A percentile compares a stretch with the other conserved stretches of the same genome.
These are phyloP conservation scores for Solanum piurae DNA, from an alignment of 257 asterid species.

Conservation along the genomic window DNA sequence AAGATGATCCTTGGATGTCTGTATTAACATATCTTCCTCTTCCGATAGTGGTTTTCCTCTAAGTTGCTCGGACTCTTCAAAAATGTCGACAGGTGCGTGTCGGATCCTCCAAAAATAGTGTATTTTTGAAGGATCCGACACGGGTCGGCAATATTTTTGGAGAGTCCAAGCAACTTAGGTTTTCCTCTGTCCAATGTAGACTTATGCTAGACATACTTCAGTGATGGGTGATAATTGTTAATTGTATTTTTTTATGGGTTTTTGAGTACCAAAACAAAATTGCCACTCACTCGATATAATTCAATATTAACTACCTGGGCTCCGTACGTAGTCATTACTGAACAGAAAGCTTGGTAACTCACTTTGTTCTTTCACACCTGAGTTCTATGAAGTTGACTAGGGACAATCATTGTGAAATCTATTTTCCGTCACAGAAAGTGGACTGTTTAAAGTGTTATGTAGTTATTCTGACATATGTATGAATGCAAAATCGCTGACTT, in stretches of 20 bases:
- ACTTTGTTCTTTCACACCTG: neutral
- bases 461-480: neutral
- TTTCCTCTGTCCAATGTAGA: neutral
- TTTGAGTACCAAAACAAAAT: neutral
- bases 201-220: neutral
- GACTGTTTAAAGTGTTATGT: neutral
- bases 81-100: too few relatives aligned
- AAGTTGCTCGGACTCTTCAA: too few relatives aligned
- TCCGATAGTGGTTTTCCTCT: neutral
- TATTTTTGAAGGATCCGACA: too few relatives aligned
- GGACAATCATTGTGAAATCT: neutral
- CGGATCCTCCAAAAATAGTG: too few relatives aligned
- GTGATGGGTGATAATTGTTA: neutral
- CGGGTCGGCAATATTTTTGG: too few relatives aligned
- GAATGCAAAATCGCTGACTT: neutral
- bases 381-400: neutral
- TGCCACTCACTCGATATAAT: neutral
- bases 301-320: neutral
- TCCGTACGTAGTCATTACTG: neutral
- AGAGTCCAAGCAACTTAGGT: neutral
- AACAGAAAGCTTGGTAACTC: neutral
- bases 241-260: neutral
- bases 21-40: neutral
- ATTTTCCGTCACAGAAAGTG: neutral
- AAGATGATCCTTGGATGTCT: neutral